Conservation (phyloP, 768 basidiomycete species). For the Mycena sanguinolenta region DNA sequence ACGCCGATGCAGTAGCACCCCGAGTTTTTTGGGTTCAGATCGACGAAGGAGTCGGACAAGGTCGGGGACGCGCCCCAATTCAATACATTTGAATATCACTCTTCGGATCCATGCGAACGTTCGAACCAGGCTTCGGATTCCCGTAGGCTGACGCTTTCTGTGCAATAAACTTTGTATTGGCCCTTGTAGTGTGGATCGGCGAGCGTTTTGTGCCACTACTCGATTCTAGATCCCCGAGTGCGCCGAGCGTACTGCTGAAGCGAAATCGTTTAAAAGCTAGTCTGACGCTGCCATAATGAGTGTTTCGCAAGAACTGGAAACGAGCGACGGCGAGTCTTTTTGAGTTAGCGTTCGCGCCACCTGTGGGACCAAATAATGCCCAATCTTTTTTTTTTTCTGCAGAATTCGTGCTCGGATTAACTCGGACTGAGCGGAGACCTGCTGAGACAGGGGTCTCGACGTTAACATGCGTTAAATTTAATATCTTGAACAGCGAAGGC, state of each 20-base stretch:
- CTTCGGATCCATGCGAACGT: constrained; percentile 18
- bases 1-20: constrained; percentile 26
- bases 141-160: constrained; percentile 35
- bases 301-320: constrained; percentile 25
- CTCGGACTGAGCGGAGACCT: neutral
- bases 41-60: constrained; percentile 30
- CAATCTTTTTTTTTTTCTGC: constrained; percentile 14
- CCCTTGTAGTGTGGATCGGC: constrained; percentile 16
- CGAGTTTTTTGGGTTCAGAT: constrained; percentile 25
- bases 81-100: constrained; percentile 15
- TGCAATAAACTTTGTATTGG: constrained; percentile 32
- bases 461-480: neutral
- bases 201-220: constrained; percentile 34
- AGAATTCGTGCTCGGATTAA: constrained; percentile 1
- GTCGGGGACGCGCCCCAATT: constrained; percentile 9
- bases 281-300: constrained; percentile 6
- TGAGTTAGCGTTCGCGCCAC: constrained; percentile 16
- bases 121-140: constrained; percentile 20
- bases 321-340: constrained; percentile 17
- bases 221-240: constrained; percentile 25
- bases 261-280: constrained; percentile 23
- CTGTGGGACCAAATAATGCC: constrained; percentile 15
- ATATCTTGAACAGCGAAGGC: constrained; percentile 4
- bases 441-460: neutral
- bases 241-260: constrained; percentile 7